These are phyloP conservation scores for Salix koriyanagi DNA, from an alignment of 345 rosid species.

Conservation along the genomic window DNA sequence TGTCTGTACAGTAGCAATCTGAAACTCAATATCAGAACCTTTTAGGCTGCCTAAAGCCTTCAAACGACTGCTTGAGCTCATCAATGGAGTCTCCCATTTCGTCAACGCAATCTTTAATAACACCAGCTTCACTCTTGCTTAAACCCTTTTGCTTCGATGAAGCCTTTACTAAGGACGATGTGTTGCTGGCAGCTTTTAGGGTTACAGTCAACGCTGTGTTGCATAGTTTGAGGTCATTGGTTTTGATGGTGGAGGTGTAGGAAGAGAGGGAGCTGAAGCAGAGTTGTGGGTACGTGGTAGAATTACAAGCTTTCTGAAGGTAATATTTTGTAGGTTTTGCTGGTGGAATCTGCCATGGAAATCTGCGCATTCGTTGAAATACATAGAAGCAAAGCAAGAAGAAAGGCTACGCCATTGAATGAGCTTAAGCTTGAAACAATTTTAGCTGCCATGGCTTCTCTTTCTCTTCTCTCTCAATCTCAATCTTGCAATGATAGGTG, in stretches of 20 bases:
- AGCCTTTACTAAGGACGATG: conserved; percentile 24
- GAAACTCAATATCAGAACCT: conserved; percentile 18
- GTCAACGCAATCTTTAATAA: conserved; percentile 48
- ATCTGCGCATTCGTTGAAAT: background rate
- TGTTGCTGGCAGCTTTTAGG: conserved; percentile 32
- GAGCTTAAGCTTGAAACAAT: background rate
- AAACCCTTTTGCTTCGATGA: conserved; percentile 27
- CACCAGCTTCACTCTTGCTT: conserved; percentile 32
- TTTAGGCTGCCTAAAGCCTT: conserved; percentile 27
- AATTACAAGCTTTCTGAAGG: conserved; percentile 48
- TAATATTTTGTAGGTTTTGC: conserved; percentile 36
- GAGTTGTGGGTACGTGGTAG: conserved; percentile 47
- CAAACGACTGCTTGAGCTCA: conserved; percentile 50
- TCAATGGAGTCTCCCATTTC: conserved; percentile 41
- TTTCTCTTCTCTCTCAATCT: background rate
- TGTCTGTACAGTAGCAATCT: conserved; percentile 40
- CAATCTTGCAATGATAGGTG: background rate
- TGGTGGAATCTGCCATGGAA: conserved; percentile 24
- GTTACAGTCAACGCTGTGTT: conserved; percentile 42
- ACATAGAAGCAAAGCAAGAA: conserved; percentile 22
- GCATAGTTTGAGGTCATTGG: conserved; percentile 54
- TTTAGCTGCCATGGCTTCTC: conserved; percentile 2
- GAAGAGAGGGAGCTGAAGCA: conserved; percentile 57
- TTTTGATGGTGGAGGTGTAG: conserved; percentile 41
- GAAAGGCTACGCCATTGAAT: background rate